Conservation (phyloP, 208 protist species). For the Crithidia acanthocephali region DNA sequence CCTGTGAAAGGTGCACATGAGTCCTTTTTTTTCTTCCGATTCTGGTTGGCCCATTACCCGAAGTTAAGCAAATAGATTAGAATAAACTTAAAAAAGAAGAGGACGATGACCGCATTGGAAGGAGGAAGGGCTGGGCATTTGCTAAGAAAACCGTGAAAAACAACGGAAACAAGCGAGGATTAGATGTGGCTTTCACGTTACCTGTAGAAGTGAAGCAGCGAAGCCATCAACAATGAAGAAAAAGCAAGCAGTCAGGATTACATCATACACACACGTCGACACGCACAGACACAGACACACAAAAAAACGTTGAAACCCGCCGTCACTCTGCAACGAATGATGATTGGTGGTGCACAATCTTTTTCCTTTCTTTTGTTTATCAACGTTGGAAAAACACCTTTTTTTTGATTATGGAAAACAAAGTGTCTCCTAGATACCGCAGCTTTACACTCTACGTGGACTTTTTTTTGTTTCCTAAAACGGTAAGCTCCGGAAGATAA, state of each 20-base stretch:
- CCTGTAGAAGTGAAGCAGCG: neutral
- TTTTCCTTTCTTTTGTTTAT: no score
- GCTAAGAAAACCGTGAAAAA: neutral
- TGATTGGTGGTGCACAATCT: no score
- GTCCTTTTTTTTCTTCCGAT: neutral
- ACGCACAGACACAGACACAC: neutral
- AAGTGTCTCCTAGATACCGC: no score
- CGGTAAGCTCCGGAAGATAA: neutral
- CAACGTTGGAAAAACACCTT: no score
- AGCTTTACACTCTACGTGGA: neutral
- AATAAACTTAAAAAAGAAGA: neutral
- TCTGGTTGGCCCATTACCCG: no score
- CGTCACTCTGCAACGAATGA: no score
- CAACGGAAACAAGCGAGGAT: neutral
- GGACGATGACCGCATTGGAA: neutral
- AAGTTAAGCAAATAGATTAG: no score
- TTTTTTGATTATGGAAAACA: no score
- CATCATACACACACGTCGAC: neutral
- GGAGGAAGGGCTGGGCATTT: neutral
- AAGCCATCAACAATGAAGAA: neutral
- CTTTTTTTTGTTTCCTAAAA: neutral
- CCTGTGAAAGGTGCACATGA: neutral
- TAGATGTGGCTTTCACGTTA: neutral
- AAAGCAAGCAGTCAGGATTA: neutral
- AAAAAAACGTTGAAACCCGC: no score